Percentiles rank a stretch among this genome's conserved stretches.
Conservation (phyloP, 208 protist species). For the Zelonia costaricensis region DNA sequence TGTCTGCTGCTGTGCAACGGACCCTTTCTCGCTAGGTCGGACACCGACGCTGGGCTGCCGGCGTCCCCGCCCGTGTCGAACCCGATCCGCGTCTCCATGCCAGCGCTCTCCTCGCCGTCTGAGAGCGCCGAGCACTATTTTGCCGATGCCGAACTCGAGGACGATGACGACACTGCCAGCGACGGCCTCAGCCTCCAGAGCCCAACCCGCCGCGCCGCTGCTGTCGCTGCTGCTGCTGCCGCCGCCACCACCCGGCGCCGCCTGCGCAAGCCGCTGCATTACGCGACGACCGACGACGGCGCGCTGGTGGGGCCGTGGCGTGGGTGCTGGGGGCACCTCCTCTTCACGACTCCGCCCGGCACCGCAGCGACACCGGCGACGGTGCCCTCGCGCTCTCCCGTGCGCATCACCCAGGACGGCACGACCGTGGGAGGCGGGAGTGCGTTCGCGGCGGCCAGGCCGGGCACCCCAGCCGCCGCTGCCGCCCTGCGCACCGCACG, state of each 20-base stretch:
- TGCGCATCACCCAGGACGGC: no score
- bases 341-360: slow-evolving; percentile 10
- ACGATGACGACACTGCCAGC: slow-evolving; percentile 7
- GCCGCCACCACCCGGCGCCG: not conserved
- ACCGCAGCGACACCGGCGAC: not conserved
- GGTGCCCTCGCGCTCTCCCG: no score
- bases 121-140: not conserved
- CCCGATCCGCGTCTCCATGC: not conserved
- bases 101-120: not conserved
- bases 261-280: slow-evolving; percentile 1
- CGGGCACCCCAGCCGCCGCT: no score
- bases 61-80: not conserved
- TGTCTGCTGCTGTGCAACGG: slow-evolving; percentile 70
- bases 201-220: no score
- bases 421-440: no score
- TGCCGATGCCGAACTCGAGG: not conserved
- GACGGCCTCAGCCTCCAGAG: no score
- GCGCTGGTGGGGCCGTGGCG: slow-evolving; percentile 26
- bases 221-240: no score
- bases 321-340: slow-evolving; percentile 37
- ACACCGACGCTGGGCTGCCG: not conserved
- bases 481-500: not conserved
- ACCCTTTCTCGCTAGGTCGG: slow-evolving; percentile 2
- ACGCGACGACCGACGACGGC: slow-evolving; percentile 11
- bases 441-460: no score